phyloP scores from a whole-genome alignment of 2,329 filamentous ascomycete species.

The Helotiales sp. region DNA sequence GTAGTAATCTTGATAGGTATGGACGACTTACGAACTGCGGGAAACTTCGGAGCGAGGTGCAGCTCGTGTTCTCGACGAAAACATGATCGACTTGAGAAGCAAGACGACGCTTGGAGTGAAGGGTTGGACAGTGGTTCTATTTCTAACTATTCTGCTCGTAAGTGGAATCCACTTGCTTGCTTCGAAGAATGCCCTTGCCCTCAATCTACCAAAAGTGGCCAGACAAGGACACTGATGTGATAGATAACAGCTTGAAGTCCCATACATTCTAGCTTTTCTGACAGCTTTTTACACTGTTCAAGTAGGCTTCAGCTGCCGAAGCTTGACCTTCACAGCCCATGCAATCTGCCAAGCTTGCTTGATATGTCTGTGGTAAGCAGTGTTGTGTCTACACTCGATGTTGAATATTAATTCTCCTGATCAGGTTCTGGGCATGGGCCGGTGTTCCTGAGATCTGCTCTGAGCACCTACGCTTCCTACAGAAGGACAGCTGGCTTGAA shows the following conservation, averaged over 20 bases:
- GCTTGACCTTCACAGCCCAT: slow-evolving; percentile 37
- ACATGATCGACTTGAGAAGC: slow-evolving; percentile 16
- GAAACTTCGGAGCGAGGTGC: slow-evolving; percentile 5
- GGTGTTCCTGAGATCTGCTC: slow-evolving; percentile 9
- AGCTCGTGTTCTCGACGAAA: slow-evolving; percentile 8
- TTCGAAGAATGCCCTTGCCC: no score
- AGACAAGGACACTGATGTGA: no score
- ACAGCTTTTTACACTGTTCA: slow-evolving; percentile 35
- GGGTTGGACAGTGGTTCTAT: slow-evolving; percentile 18
- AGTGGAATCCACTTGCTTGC: no score
- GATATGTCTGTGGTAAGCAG: slow-evolving; percentile 24
- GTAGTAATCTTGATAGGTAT: slow-evolving; percentile 13
- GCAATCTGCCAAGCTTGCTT: slow-evolving; percentile 34
- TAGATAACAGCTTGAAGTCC: neutral
- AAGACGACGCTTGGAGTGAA: slow-evolving; percentile 13
- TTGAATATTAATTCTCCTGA: neutral
- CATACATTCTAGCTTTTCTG: slow-evolving; percentile 36
- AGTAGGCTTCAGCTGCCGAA: slow-evolving; percentile 33
- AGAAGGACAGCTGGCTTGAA: slow-evolving; percentile 16
- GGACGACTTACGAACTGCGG: slow-evolving; percentile 12
- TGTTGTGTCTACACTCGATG: no score
- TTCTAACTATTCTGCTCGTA: slow-evolving; percentile 12
- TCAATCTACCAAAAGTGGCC: no score
- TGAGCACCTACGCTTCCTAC: slow-evolving; percentile 6
- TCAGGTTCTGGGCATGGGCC: neutral